These are phyloP conservation scores for Aspergillus hiratsukae DNA, from an alignment of 2,329 filamentous ascomycete genomes.

Conservation along the genomic window DNA sequence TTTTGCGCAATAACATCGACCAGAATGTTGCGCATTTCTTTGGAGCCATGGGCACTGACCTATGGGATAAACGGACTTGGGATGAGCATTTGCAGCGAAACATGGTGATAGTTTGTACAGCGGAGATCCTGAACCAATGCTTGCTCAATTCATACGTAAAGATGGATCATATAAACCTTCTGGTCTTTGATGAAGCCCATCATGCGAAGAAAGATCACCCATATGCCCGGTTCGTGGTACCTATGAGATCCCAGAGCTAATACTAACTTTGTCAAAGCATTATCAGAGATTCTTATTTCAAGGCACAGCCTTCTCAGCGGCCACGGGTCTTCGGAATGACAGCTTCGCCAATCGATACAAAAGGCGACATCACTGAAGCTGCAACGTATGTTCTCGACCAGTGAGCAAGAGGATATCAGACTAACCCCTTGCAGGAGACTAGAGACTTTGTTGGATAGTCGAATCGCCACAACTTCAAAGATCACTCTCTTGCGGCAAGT, in stretches of 20 bases:
- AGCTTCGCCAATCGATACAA: conserved; percentile 85
- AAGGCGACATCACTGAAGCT: conserved; percentile 65
- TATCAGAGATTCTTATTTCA: conserved; percentile 77
- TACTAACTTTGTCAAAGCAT: conserved; percentile 48
- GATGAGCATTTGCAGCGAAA: conserved; percentile 55
- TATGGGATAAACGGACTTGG: conserved; percentile 61
- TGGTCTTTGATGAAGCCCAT: conserved; percentile 95
- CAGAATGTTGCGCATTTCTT: conserved; percentile 69
- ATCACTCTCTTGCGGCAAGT: conserved; percentile 55
- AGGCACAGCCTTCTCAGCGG: conserved; percentile 44
- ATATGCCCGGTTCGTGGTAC: conserved; percentile 60
- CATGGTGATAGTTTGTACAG: conserved; percentile 88
- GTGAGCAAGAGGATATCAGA: not conserved
- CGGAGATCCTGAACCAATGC: conserved; percentile 75
- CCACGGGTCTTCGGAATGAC: conserved; percentile 95
- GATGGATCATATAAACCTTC: conserved; percentile 79
- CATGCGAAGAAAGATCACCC: conserved; percentile 92
- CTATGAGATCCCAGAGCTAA: not conserved
- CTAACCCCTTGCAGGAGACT: conserved; percentile 51
- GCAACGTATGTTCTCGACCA: conserved; percentile 44
- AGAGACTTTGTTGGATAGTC: conserved; percentile 71
- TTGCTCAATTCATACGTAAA: conserved; percentile 72
- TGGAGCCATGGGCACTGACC: conserved; percentile 61
- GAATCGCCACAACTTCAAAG: conserved; percentile 73
- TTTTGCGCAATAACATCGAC: conserved; percentile 75